phyloP scores from a whole-genome alignment of 2,329 filamentous ascomycete species.

The Stagonosporopsis vannaccii region DNA sequence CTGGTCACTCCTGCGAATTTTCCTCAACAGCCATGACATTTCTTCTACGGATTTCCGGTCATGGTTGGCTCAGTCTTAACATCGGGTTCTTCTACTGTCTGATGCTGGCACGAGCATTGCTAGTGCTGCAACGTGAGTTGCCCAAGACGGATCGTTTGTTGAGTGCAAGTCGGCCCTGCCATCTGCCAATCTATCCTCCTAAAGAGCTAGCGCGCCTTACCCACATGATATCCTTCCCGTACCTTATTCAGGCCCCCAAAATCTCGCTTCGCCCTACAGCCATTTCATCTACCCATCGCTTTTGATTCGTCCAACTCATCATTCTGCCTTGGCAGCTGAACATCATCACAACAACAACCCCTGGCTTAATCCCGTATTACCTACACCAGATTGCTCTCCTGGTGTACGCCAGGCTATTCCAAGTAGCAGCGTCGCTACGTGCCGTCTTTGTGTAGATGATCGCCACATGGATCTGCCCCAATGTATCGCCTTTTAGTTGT shows the following conservation, averaged over 20 bases:
- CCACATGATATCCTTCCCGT: not conserved
- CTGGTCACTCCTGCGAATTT: not conserved
- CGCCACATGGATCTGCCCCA: slow-evolving; percentile 2
- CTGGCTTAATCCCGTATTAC: not conserved
- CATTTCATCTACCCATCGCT: slow-evolving; percentile 2
- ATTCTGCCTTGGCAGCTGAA: slow-evolving; percentile 9
- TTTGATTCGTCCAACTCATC: slow-evolving; percentile 1
- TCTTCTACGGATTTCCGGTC: too few relatives aligned
- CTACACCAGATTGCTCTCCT: not conserved
- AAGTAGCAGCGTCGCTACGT: not conserved
- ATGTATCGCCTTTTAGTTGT: slow-evolving; percentile 4
- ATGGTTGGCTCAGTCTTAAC: not conserved
- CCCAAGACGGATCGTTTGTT: not conserved
- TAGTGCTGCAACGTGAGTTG: not conserved
- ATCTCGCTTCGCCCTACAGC: slow-evolving; percentile 12
- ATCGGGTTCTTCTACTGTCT: not conserved
- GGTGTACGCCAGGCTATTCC: not conserved
- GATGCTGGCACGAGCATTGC: not conserved
- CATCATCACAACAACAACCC: not conserved
- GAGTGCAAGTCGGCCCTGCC: not conserved
- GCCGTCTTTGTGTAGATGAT: slow-evolving; percentile 3
- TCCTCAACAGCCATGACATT: not conserved
- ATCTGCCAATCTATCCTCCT: not conserved
- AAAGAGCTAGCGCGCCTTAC: not conserved
- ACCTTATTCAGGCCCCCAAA: not conserved